These are phyloP conservation scores for Colletotrichum sp. DNA, from an alignment of 2,329 filamentous ascomycete species.

Conservation along the genomic window DNA sequence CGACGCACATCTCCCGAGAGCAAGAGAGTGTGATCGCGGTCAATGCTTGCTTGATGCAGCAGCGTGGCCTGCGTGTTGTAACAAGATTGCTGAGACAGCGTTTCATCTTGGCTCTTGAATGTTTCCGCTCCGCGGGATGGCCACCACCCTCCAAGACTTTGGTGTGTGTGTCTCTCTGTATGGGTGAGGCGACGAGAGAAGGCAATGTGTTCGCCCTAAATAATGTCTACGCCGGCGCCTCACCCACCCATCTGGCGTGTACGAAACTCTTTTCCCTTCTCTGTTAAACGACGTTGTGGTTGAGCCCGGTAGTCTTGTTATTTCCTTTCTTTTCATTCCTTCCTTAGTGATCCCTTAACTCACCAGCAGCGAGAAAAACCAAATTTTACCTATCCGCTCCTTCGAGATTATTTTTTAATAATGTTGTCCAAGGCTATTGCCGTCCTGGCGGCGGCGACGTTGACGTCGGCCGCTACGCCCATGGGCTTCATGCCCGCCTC, in stretches of 20 bases:
- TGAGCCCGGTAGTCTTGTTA: slow-evolving; percentile 22
- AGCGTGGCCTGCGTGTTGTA: slow-evolving; percentile 1
- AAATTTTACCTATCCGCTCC: not conserved
- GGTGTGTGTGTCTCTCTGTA: not conserved
- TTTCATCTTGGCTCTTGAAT: slow-evolving; percentile 15
- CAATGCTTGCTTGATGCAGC: slow-evolving; percentile 17
- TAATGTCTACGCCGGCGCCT: not conserved
- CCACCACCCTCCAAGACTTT: not conserved
- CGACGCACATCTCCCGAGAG: not conserved
- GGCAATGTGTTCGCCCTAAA: not conserved
- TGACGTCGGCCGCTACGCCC: slow-evolving; percentile 44
- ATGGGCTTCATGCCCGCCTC: slow-evolving; percentile 43
- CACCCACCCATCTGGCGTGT: not conserved
- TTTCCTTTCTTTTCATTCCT: slow-evolving; percentile 9
- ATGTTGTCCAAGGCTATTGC: slow-evolving; percentile 38
- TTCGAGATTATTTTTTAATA: slow-evolving; percentile 20
- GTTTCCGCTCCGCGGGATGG: slow-evolving; percentile 11
- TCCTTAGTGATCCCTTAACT: not conserved
- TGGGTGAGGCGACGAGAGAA: not conserved
- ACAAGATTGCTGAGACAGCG: slow-evolving; percentile 13
- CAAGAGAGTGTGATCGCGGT: slow-evolving; percentile 2
- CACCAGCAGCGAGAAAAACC: not conserved
- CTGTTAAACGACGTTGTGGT: slow-evolving; percentile 12
- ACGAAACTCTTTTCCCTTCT: not conserved
- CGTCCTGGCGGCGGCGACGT: slow-evolving; percentile 34